Evolutionary conservation across 2,329 filamentous ascomycete species (phyloP).

Genomic region (Stenocarpella maydis): DNA sequence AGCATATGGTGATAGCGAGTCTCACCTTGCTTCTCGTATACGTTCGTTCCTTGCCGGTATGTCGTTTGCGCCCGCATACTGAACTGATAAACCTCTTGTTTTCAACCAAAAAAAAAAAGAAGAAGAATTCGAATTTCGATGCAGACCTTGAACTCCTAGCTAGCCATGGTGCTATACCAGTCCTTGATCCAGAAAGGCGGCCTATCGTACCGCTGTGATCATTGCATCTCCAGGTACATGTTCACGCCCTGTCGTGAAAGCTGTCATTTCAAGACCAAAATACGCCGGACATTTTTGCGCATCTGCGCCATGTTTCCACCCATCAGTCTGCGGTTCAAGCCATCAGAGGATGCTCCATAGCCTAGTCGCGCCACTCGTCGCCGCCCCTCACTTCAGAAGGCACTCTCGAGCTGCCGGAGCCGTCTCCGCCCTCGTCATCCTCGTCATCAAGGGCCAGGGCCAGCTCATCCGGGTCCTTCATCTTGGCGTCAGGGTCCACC

Average conservation of each 20-base stretch:
- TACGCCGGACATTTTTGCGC: background rate
- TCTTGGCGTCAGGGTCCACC: conserved; percentile 69
- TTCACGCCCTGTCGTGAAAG: background rate
- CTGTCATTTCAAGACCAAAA: background rate
- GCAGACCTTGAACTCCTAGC: conserved; percentile 20
- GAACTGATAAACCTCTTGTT: no score
- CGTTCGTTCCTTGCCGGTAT: background rate
- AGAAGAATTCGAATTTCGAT: background rate
- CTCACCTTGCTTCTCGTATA: background rate
- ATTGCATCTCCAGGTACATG: conserved; percentile 1
- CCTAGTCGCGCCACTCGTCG: conserved; percentile 52
- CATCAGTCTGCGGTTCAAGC: background rate
- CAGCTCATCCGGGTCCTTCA: conserved; percentile 72
- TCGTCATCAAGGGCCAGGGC: conserved; percentile 67
- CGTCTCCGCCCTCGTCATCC: conserved; percentile 56
- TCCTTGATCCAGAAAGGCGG: background rate
- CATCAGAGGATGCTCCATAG: background rate
- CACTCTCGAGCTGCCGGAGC: conserved; percentile 39
- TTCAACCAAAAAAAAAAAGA: no score
- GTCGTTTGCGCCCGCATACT: background rate
- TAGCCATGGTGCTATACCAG: conserved; percentile 8
- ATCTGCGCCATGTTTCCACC: background rate
- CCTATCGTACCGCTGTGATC: background rate
- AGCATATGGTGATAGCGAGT: background rate
- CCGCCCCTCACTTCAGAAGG: conserved; percentile 54